These are phyloP conservation scores for Cerrena zonata DNA, from an alignment of 1,284 basidiomycete species.

Conservation along the genomic window DNA sequence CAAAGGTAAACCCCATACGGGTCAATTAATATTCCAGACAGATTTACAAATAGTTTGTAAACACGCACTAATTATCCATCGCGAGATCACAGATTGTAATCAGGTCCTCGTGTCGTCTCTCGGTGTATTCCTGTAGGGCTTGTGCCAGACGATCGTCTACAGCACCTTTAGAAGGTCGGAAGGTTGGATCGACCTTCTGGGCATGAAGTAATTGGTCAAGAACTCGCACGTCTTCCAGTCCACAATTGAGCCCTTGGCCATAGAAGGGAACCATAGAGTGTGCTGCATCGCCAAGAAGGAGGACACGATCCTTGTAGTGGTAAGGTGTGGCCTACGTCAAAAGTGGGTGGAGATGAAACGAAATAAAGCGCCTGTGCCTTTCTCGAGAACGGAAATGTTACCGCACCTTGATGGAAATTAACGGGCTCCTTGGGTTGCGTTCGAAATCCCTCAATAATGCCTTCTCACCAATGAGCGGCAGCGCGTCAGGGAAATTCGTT, in stretches of 20 bases:
- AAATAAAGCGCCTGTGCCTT: constrained; percentile 3
- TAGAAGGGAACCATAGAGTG: constrained; percentile 99
- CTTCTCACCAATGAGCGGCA: constrained; percentile 78
- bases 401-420: constrained; percentile 86
- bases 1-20: constrained; percentile 3
- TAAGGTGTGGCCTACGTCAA: constrained; percentile 77
- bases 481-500: constrained; percentile 81
- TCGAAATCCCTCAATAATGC: constrained; percentile 72
- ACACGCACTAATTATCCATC: constrained; percentile 83
- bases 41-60: not conserved
- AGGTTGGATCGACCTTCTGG: constrained; percentile 50
- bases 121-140: constrained; percentile 75
- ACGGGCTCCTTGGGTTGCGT: constrained; percentile 78
- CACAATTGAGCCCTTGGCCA: constrained; percentile 96
- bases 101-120: constrained; percentile 79
- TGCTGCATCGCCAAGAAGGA: constrained; percentile 90
- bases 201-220: constrained; percentile 72
- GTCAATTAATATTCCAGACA: not conserved
- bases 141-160: constrained; percentile 54
- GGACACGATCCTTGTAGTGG: constrained; percentile 82
- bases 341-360: constrained; percentile 1
- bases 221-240: constrained; percentile 93
- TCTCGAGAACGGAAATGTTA: constrained; percentile 17
- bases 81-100: constrained; percentile 87
- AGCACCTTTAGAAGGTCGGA: constrained; percentile 27